Percentiles rank a stretch among this genome's conserved stretches.
phyloP scores from a whole-genome alignment of 257 asterid genomes.

The Mentha longifolia region DNA sequence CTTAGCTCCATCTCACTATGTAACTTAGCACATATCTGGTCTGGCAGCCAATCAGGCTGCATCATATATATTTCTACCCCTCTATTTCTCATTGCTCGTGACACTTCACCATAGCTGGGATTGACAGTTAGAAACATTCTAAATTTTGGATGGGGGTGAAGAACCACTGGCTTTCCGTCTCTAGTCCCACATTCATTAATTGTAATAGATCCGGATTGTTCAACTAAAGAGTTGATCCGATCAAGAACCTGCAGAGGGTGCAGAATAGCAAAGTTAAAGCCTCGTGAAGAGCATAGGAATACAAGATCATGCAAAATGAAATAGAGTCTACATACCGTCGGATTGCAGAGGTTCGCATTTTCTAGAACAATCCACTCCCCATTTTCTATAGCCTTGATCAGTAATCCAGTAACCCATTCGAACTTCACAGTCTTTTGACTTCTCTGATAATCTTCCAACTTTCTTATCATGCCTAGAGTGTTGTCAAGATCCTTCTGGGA shows the following conservation, averaged over 20 bases:
- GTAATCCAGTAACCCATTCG: conserved; percentile 95
- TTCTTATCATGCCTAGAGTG: conserved; percentile 51
- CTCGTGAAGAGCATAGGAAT: conserved; percentile 5
- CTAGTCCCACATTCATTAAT: conserved; percentile 92
- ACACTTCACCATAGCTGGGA: conserved; percentile 91
- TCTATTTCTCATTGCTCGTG: conserved; percentile 98
- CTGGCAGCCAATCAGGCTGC: conserved; percentile 71
- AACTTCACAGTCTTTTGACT: conserved; percentile 66
- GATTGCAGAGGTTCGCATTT: conserved; percentile 98
- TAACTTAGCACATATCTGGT: conserved; percentile 35
- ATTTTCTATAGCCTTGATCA: conserved; percentile 89
- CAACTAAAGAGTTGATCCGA: conserved; percentile 96
- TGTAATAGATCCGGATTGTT: conserved; percentile 94
- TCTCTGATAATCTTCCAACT: conserved; percentile 50
- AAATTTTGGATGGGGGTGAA: conserved; percentile 87
- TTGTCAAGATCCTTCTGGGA: conserved; percentile 63
- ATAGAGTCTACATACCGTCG: conserved; percentile 68
- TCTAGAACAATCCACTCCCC: conserved; percentile 99
- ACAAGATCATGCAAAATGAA: conserved; percentile 24
- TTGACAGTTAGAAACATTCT: conserved; percentile 95
- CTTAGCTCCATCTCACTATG: conserved; percentile 60
- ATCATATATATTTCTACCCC: conserved; percentile 88
- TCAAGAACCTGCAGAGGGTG: conserved; percentile 81
- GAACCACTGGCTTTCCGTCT: conserved; percentile 81
- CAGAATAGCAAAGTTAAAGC: conserved; percentile 27